Evolutionary conservation across 2,329 filamentous ascomycete genomes (phyloP), one percentile per base, ranked within the genome.

Genomic region (Didymella exigua): DNA sequence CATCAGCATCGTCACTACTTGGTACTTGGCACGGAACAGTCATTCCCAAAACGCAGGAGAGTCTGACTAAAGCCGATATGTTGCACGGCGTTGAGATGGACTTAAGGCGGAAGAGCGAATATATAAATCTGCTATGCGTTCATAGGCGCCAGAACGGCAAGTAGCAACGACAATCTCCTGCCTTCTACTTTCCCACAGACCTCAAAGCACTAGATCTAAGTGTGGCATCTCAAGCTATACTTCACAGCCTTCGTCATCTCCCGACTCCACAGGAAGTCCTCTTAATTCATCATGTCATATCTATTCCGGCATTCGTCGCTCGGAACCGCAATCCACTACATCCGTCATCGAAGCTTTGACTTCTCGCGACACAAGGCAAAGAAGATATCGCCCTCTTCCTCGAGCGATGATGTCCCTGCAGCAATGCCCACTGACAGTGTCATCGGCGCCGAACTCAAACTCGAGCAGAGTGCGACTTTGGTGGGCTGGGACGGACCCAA

Each of bases 401-500:
- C 66, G 3, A 59, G 49, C 14, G 66, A 68, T 27, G 61, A 67
- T n/a, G 23, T 64, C 13, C 21, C 56, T 38, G 44, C 43, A 50
- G 31, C 58, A 36, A 41, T 64, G 10, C 14, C 54, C 23, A 27
- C 51, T 45, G 41, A 61, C 44, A 53, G 58, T 58, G 21, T 59
- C 29, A 26, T 61, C 11, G 60, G 60, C 9, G 19, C 51, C 8
- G 65, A 66, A 18, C 62, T 63, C 30, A 67, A 65, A 33, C 54
- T 58, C 30, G 34, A 63, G n/a, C 60, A 66, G 16, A 63, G 66
- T 16, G 65, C 67, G 2, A 68, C 65, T 9, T 58, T 75, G 2
- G 70, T 79, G 4, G 71, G 76, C 50, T 78, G 76, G 75, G 75
- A 72, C 47, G 70, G 69, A 0, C 72, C 72, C 23, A 60, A 68